Percentiles rank a stretch among this genome's conserved stretches.
These are phyloP conservation scores for Entophlyctis luteolus DNA, from an alignment of 192 early-diverging fungal species.

Conservation along the genomic window DNA sequence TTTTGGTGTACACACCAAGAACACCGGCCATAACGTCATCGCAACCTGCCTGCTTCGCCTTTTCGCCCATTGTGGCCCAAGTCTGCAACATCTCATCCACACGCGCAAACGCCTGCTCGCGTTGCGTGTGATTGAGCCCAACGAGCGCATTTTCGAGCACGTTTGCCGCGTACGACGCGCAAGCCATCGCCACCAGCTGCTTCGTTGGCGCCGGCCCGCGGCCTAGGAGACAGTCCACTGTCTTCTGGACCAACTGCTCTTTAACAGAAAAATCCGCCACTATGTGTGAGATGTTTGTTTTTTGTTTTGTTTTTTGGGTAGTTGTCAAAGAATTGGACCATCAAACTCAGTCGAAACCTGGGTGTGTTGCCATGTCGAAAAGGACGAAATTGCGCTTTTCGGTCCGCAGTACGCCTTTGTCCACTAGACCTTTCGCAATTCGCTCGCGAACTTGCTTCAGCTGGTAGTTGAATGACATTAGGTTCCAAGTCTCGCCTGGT, in stretches of 20 bases:
- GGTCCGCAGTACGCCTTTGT: constrained; percentile 93
- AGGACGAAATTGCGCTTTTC: constrained; percentile 94
- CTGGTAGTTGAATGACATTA: constrained; percentile 94
- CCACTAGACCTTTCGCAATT: constrained; percentile 94
- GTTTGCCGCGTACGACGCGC: constrained; percentile 92
- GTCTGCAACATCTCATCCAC: constrained; percentile 89
- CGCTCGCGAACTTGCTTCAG: constrained; percentile 96
- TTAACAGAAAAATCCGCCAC: constrained; percentile 83
- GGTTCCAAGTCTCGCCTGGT: constrained; percentile 96
- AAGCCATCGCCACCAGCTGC: constrained; percentile 83
- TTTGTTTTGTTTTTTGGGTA: background rate
- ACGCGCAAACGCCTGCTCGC: constrained; percentile 81
- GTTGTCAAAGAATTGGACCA: background rate
- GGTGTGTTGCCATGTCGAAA: constrained; percentile 98
- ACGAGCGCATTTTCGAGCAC: constrained; percentile 92
- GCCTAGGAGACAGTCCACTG: constrained; percentile 73
- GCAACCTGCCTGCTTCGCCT: constrained; percentile 41
- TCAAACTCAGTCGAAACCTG: constrained; percentile 27
- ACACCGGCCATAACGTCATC: constrained; percentile 69
- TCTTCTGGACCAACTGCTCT: constrained; percentile 79
- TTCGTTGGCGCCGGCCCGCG: constrained; percentile 55
- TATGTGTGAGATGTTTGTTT: background rate
- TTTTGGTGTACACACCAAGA: constrained; percentile 81
- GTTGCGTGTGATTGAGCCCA: constrained; percentile 74
- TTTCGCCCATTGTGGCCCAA: constrained; percentile 64